phyloP scores from a whole-genome alignment of 257 asterid species.

The Salvia rosmarinus region DNA sequence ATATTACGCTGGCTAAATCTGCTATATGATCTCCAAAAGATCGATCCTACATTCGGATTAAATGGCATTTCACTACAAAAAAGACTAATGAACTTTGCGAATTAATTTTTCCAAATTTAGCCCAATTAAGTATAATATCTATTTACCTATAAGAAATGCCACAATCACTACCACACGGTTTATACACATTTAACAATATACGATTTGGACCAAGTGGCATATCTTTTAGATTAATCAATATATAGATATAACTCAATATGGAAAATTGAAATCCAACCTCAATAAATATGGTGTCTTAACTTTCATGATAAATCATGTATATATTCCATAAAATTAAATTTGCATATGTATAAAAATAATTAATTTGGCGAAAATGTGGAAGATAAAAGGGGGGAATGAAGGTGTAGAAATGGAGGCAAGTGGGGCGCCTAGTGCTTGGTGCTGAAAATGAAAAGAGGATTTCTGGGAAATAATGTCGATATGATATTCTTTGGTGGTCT shows the following conservation, averaged over 20 bases:
- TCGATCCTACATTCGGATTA: too few relatives aligned
- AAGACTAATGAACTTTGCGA: too few relatives aligned
- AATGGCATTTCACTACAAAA: too few relatives aligned
- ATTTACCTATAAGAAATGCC: too few relatives aligned
- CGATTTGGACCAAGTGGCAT: background rate
- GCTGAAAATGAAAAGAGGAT: conserved; percentile 35
- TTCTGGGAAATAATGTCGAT: conserved; percentile 45
- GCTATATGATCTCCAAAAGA: too few relatives aligned
- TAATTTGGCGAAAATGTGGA: background rate
- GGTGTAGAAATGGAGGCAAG: conserved; percentile 48
- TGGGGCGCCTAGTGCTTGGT: conserved; percentile 61
- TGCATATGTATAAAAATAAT: too few relatives aligned
- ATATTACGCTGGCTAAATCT: too few relatives aligned
- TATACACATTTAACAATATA: background rate
- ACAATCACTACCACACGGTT: background rate
- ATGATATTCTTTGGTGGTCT: background rate
- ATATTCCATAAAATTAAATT: background rate
- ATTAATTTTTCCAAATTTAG: too few relatives aligned
- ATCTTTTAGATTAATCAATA: too few relatives aligned
- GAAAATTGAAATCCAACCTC: background rate
- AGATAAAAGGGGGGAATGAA: conserved; percentile 18
- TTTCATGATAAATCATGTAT: background rate
- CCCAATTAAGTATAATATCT: too few relatives aligned
- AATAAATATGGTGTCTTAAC: background rate
- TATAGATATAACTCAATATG: background rate